Percentiles rank a stretch among this genome's conserved stretches.
These are phyloP conservation scores for Keithomyces neogunnii DNA, from an alignment of 2,329 filamentous ascomycete genomes.

Conservation along the genomic window DNA sequence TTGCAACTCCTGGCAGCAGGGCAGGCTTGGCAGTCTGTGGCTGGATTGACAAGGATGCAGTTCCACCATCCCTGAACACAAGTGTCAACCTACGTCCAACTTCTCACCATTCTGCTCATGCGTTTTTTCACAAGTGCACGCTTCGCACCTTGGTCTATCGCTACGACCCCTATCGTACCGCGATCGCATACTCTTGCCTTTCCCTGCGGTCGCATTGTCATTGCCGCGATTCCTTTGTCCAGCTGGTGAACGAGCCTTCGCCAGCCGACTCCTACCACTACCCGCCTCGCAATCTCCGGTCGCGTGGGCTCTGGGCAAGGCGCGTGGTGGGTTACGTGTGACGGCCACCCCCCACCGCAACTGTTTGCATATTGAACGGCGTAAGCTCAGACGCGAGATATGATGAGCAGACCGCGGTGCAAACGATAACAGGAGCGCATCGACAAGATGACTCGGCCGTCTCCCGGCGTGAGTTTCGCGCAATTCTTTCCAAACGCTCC, in stretches of 20 bases:
- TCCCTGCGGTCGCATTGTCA: background rate
- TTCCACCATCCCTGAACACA: conserved; percentile 7
- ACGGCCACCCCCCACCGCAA: conserved; percentile 7
- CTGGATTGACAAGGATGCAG: conserved; percentile 4
- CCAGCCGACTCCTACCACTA: background rate
- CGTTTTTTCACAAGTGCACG: conserved; percentile 4
- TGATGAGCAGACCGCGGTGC: conserved; percentile 48
- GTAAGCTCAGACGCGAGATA: conserved; percentile 31
- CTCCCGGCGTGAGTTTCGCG: conserved; percentile 67
- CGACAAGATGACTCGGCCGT: conserved; percentile 69
- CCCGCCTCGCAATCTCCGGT: conserved; percentile 16
- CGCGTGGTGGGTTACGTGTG: conserved; percentile 13
- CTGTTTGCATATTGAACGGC: conserved; percentile 14
- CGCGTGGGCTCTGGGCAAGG: conserved; percentile 30
- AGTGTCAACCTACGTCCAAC: conserved; percentile 5
- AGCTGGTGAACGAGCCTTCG: conserved; percentile 27
- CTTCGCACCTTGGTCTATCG: conserved; percentile 1
- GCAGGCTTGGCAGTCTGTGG: background rate
- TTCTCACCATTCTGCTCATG: conserved; percentile 6
- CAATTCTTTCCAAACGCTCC: conserved; percentile 80
- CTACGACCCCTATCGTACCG: conserved; percentile 6
- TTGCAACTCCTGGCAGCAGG: background rate
- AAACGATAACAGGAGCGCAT: conserved; percentile 41
- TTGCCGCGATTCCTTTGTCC: conserved; percentile 31
- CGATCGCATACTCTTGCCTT: conserved; percentile 9